A percentile compares a stretch with the other conserved stretches of the same genome.
These are phyloP conservation scores for Luffa acutangula DNA, from an alignment of 306 rosid genomes.

Conservation along the genomic window DNA sequence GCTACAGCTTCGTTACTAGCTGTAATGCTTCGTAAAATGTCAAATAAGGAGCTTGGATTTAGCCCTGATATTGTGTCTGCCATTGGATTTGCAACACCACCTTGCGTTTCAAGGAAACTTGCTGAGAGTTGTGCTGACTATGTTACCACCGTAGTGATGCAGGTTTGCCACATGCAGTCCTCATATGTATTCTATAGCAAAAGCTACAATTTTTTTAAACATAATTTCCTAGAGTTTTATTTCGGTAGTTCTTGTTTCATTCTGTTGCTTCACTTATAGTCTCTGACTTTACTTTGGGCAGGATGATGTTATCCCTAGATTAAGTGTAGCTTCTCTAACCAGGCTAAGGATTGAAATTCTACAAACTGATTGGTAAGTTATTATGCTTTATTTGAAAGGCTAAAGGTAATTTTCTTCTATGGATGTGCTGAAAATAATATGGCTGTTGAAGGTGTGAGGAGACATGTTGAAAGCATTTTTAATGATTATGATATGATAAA, in stretches of 20 bases:
- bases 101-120: conserved; percentile 84
- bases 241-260: not conserved
- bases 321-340: conserved; percentile 66
- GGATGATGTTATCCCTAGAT: conserved; percentile 84
- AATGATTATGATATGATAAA: not conserved
- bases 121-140: conserved; percentile 76
- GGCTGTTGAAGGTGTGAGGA: not conserved
- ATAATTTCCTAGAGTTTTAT: not conserved
- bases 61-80: conserved; percentile 82
- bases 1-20: conserved; percentile 87
- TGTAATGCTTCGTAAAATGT: conserved; percentile 67
- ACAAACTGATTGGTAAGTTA: conserved; percentile 86
- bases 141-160: conserved; percentile 86
- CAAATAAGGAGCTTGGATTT: conserved; percentile 78
- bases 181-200: conserved; percentile 9
- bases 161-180: conserved; percentile 38
- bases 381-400: conserved; percentile 10
- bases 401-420: not conserved
- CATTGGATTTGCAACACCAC: conserved; percentile 71
- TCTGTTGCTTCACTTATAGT: conserved; percentile 15
- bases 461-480: not conserved
- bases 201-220: not conserved
- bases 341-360: conserved; percentile 89
- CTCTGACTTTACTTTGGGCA: conserved; percentile 24
- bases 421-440: conserved; percentile 9